Conservation (phyloP, 805 yeast species). For the Yarrowia alimentaria region DNA sequence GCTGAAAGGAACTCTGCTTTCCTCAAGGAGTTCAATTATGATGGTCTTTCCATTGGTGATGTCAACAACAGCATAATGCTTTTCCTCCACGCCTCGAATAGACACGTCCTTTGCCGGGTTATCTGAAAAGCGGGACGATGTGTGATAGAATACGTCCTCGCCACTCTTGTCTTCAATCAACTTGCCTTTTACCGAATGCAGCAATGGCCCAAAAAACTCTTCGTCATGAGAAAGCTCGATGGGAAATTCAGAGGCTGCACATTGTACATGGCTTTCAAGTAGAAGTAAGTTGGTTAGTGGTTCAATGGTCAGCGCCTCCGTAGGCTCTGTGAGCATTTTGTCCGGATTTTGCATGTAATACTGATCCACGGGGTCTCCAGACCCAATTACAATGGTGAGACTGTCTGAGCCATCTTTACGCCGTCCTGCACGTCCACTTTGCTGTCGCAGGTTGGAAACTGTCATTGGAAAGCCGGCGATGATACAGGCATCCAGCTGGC, state of each 20-base stretch:
- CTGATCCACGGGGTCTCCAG: conserved; percentile 78
- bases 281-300: conserved; percentile 62
- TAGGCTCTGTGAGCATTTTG: conserved; percentile 48
- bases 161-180: conserved; percentile 26
- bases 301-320: conserved; percentile 57
- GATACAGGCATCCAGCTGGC: conserved; percentile 85
- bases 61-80: conserved; percentile 84
- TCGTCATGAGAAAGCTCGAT: conserved; percentile 53
- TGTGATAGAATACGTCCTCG: conserved; percentile 1
- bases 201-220: conserved; percentile 50
- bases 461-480: conserved; percentile 92
- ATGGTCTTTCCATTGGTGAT: conserved; percentile 68
- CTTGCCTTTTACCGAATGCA: conserved; percentile 31
- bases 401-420: conserved; percentile 66
- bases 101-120: conserved; percentile 53
- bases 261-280: conserved; percentile 81
- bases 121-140: conserved; percentile 33
- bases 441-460: conserved; percentile 86
- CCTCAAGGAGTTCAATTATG: conserved; percentile 86
- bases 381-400: conserved; percentile 78
- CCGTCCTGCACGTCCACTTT: conserved; percentile 96
- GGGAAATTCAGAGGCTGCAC: conserved; percentile 89
- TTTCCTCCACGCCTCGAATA: conserved; percentile 79
- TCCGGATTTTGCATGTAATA: conserved; percentile 71
- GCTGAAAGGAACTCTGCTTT: conserved; percentile 84